These are phyloP conservation scores for Carex myosuroides DNA, from an alignment of 176 grass and related monocot species.

Conservation along the genomic window DNA sequence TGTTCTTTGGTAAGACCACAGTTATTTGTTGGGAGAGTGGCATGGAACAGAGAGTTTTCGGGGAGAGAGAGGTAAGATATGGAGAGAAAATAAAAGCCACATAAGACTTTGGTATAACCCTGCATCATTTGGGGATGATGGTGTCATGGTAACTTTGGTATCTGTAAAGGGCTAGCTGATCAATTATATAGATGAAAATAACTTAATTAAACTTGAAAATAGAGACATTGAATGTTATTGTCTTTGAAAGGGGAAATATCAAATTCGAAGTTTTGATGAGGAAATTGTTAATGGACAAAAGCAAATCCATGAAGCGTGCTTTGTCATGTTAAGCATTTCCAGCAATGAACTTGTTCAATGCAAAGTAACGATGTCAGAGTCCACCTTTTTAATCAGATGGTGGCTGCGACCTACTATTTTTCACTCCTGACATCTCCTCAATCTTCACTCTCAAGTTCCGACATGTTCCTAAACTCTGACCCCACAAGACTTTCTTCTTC, in stretches of 20 bases:
- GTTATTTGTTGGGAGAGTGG: no score
- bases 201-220: not conserved
- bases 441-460: not conserved
- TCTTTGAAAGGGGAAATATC: not conserved
- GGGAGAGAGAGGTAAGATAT: no score
- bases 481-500: not conserved
- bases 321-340: not conserved
- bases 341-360: no score
- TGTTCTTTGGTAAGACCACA: no score
- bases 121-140: not conserved
- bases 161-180: not conserved
- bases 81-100: no score
- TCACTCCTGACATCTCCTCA: not conserved
- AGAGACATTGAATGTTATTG: not conserved
- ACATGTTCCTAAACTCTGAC: not conserved
- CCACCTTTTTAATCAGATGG: not conserved
- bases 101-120: no score
- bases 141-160: not conserved
- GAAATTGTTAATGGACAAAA: not conserved
- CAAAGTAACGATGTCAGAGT: not conserved
- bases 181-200: not conserved
- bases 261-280: not conserved
- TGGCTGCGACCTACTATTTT: not conserved
- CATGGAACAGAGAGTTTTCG: no score
- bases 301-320: not conserved